Base-by-base conservation (phyloP, 345 rosid species). In the Moricandia moricandioides region DNA sequence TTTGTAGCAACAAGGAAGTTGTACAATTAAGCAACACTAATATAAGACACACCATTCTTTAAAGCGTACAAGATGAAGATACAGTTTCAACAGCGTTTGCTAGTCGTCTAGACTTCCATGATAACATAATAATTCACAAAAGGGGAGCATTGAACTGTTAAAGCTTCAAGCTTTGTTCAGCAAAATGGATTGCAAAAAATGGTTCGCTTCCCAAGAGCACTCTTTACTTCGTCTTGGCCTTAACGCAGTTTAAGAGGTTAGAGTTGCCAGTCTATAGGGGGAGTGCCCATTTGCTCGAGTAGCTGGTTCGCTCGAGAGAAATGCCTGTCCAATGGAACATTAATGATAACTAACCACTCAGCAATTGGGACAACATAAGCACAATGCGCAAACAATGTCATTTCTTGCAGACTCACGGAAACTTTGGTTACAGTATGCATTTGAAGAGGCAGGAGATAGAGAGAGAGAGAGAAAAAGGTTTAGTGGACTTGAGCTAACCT, bases 211-310 rank as follows among this genome's bases (percentile, higher is more conserved):
- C 29, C 1, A 24, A 65, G 55, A 65, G 30, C 12, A 35, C 31
- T 16, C 27, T 12, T 17, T 29, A 71, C 72, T 59, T 59, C 2
- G n/a, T 45, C 45, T 16, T 47, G 47, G 70, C 16, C 17, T 35
- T 8, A 8, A 80, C 43, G 62, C 72, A 60, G 51, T 3, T 9
- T 51, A 43, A 37, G 62, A 60, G 16, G 80, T 83, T 81, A 94
- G 59, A 94, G 93, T 72, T 90, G 93, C 98, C 98, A 91, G 70
- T 91, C 95, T 37, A 90, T 88, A 8, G 92, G 88, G 18, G 80
- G 35, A 39, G 70, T 79, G 75, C 89, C 95, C 87, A 73, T 85
- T 82, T 83, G 74, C 83, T 85, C 91, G 81, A 92, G 76, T 59
- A 95, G 86, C 85, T 86, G 79, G 84, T 95, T 95, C 5, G 97